Base-by-base conservation (phyloP, 257 asterid species). In the Nicotiana undulata region DNA sequence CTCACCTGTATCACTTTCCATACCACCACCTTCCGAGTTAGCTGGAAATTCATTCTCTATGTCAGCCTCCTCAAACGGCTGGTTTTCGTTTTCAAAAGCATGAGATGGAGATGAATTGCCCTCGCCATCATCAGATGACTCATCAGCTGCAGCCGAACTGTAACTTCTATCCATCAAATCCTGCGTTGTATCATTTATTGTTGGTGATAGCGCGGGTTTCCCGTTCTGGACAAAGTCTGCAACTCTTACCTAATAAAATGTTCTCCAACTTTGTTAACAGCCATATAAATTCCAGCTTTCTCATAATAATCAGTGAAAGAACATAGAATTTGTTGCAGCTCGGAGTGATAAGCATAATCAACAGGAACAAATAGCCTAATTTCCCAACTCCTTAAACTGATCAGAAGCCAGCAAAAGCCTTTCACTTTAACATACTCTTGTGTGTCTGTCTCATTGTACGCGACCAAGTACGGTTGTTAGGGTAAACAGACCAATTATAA, bases 171-270 rank as follows among this genome's bases (percentile, higher is more conserved):
- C 89, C 13, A 76, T 85, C 79, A 18, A 29, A 49, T 79, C 77
- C 51, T 56, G 83, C 8, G 24, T 26, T 49, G 40, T 74, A 60
- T 74, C 79, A 49, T 18, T 56, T 56, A 56, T 56, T 18, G 26
- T 6, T 12, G 82, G 55, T 6, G 85, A 34, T 49, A 46, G 64
- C 8, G 15, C 26, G 24, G 87, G 31, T 80, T 76, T 76, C 46
- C 78, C 85, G 28, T 76, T 55, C 77, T 84, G 90, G 17, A 89
- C 87, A 15, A 89, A 80, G 83, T 92, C 99, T 51, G 89, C 90
- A 76, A 91, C 97, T 88, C 97, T 86, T 85, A 95, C 89, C 98
- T 94, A 83, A 37, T n/a, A 76, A 32, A 55, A 83, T 68, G 51
- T 24, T 81, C 20, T 63, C 7, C 16, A 68, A 68, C 32, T 83